Percentiles rank a stretch among this genome's conserved stretches.
These are phyloP conservation scores for Ceratobasidium sp. DNA, from an alignment of 1,284 basidiomycete genomes.

Conservation along the genomic window DNA sequence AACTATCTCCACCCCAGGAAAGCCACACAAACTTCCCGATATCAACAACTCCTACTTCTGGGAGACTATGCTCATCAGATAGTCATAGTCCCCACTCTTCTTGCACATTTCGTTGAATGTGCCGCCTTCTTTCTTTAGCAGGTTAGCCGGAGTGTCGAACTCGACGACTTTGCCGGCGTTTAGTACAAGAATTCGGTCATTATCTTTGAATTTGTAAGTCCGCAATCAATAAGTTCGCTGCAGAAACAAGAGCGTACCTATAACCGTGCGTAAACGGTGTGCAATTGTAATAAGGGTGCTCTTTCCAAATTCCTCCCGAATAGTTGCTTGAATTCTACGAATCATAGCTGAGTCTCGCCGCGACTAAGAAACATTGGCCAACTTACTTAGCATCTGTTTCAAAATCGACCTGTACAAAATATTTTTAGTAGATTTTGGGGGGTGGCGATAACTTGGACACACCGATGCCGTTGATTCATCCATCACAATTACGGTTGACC, in stretches of 20 bases:
- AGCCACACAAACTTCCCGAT: too few relatives aligned
- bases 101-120: slow-evolving; percentile 59
- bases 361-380: not conserved
- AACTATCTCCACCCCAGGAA: too few relatives aligned
- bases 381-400: slow-evolving; percentile 59
- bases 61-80: not conserved
- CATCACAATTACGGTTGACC: slow-evolving; percentile 43
- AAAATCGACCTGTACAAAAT: slow-evolving; percentile 65
- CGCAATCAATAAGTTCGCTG: not conserved
- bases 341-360: not conserved
- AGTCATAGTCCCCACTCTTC: slow-evolving; percentile 56
- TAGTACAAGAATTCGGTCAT: slow-evolving; percentile 61
- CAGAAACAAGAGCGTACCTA: slow-evolving; percentile 5
- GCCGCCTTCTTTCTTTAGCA: slow-evolving; percentile 58
- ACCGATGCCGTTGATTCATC: slow-evolving; percentile 46
- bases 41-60: not conserved
- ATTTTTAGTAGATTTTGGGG: slow-evolving; percentile 29
- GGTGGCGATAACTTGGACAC: not conserved
- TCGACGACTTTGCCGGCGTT: slow-evolving; percentile 54
- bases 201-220: slow-evolving; percentile 66
- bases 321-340: slow-evolving; percentile 77
- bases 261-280: slow-evolving; percentile 46
- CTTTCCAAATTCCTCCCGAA: slow-evolving; percentile 79
- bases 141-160: slow-evolving; percentile 58
- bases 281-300: slow-evolving; percentile 78